Conservation (phyloP, 163 green algal genomes). For the Dunaliella salina region DNA sequence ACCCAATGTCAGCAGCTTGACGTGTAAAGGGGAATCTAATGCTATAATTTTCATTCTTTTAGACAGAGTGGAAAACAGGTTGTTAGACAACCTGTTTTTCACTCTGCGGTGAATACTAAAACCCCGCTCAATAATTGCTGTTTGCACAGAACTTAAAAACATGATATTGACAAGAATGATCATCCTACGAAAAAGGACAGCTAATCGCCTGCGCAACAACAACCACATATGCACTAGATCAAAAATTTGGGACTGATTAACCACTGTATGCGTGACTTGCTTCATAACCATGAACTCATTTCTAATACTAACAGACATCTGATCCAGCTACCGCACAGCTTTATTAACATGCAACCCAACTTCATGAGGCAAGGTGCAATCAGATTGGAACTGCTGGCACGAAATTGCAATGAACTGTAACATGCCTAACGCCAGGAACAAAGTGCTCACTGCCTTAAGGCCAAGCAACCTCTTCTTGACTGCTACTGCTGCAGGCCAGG, state of each 20-base stretch:
- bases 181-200: neutral
- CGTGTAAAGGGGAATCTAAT: neutral
- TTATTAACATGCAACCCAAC: neutral
- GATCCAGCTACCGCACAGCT: neutral
- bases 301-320: neutral
- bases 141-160: constrained; percentile 2
- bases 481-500: neutral
- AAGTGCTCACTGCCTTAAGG: neutral
- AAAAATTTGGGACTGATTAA: neutral
- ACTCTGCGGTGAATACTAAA: neutral
- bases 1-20: neutral
- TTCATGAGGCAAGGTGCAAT: neutral
- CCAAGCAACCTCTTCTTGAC: neutral
- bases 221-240: neutral
- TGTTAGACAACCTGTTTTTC: neutral
- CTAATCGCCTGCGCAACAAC: neutral
- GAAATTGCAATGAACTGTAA: neutral
- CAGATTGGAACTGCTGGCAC: neutral
- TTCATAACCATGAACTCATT: neutral
- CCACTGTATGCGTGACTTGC: neutral
- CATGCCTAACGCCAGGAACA: neutral
- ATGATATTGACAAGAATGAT: neutral
- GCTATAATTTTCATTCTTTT: neutral
- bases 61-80: too few species aligned
- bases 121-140: neutral